phyloP scores from a whole-genome alignment of 2,329 filamentous ascomycete genomes.

The Dactylella cylindrospora region DNA sequence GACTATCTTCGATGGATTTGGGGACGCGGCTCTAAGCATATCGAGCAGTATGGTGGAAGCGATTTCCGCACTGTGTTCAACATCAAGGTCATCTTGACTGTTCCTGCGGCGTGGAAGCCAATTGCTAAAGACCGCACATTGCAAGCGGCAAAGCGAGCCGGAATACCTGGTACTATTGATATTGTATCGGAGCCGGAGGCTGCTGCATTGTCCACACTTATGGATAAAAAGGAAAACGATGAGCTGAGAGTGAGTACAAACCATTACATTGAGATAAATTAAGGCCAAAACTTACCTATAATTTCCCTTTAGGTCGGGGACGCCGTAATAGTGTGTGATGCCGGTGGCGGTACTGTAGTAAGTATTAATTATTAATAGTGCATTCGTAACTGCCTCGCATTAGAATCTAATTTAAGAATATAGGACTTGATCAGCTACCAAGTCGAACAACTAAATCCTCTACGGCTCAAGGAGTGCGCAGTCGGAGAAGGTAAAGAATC shows the following conservation, averaged over 20 bases:
- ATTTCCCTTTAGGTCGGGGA: slow-evolving; percentile 54
- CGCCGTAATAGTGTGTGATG: slow-evolving; percentile 59
- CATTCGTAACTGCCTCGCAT: neutral
- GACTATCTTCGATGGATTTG: slow-evolving; percentile 58
- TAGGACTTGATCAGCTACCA: slow-evolving; percentile 66
- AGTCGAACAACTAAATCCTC: slow-evolving; percentile 70
- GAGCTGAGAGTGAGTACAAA: neutral
- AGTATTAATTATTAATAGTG: neutral
- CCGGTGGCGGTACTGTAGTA: slow-evolving; percentile 57
- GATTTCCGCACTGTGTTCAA: slow-evolving; percentile 55
- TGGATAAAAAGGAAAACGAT: neutral
- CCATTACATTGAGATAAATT: too few relatives aligned
- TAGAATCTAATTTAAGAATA: too few relatives aligned
- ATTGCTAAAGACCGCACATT: slow-evolving; percentile 58
- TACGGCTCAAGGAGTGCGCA: slow-evolving; percentile 77
- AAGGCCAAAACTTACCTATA: slow-evolving; percentile 4
- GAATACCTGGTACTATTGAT: slow-evolving; percentile 26
- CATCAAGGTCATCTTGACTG: slow-evolving; percentile 60
- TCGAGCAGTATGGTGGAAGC: slow-evolving; percentile 55
- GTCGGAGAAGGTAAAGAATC: slow-evolving; percentile 58
- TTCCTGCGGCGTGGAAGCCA: slow-evolving; percentile 63
- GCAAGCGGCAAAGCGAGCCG: slow-evolving; percentile 51
- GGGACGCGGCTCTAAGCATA: slow-evolving; percentile 55
- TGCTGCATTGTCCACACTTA: slow-evolving; percentile 47
- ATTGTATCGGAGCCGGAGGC: slow-evolving; percentile 49